Base-by-base conservation (phyloP, 805 yeast genomes). In the Zygotorulaspora sp. region DNA sequence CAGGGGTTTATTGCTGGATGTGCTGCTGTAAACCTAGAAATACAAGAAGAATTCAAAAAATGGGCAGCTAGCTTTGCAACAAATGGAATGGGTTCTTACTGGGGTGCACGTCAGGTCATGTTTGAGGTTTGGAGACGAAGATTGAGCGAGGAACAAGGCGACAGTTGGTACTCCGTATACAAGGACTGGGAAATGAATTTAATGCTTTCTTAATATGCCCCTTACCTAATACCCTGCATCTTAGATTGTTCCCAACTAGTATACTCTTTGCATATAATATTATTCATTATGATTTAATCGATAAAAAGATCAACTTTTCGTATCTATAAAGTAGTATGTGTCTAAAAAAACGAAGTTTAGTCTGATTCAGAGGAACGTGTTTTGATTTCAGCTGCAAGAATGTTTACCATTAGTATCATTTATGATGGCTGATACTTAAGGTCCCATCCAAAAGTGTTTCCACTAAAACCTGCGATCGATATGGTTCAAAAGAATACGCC, bases 1-100 rank as follows among this genome's bases (percentile, higher is more conserved):
- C 90, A 83, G 53, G 94, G 92, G 0, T 87, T 87, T 49, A 80
- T 87, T 30, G 88, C 90, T 1, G 95, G 94, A 0, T 81, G 92
- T 52, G 87, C 83, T 44, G 81, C 88, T 8, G 72, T 75, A 42
- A 75, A 80, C 5, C 49, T 60, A 1, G 68, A 67, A 23, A 60
- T 80, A 24, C 90, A 83, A 47, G 62, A 70, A 42, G 80, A 86
- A 28, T 85, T 76, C 62, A 79, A 77, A 52, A 67, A 70, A 41
- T 86, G 95, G 94, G 67, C 68, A 3, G 62, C 64, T 3, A 53
- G 55, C n/a, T 52, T 71, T 40, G 72, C 78, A 4, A 62, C 61
- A 30, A 69, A 71, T 10, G 83, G 84, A 10, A 68, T 78, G 45
- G 94, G 95, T 0, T 78, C 89, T 21, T 86, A 85, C 55, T 83